A percentile compares a stretch with the other conserved stretches of the same genome.
Conservation (phyloP, 768 basidiomycete species). For the Mycena albidolilacea region DNA sequence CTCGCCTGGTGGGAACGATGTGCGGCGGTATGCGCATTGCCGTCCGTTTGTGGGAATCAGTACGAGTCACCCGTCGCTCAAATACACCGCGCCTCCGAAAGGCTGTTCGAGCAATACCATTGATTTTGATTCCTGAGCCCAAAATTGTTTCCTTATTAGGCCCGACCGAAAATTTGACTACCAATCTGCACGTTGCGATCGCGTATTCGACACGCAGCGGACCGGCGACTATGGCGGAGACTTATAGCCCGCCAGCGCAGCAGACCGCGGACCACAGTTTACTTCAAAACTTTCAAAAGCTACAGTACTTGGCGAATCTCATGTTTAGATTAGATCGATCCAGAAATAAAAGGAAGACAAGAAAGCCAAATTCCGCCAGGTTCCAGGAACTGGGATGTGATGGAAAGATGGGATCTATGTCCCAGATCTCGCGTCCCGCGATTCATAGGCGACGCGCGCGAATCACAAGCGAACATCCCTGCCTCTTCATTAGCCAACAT, state of each 20-base stretch:
- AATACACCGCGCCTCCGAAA: slow-evolving; percentile 11
- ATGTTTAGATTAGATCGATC: slow-evolving; percentile 20
- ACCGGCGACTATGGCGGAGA: slow-evolving; percentile 18
- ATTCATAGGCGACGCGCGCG: slow-evolving; percentile 11
- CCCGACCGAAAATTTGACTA: slow-evolving; percentile 26
- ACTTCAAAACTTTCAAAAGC: slow-evolving; percentile 1
- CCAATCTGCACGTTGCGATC: slow-evolving; percentile 28
- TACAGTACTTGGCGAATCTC: slow-evolving; percentile 9
- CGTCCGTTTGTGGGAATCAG: slow-evolving; percentile 19
- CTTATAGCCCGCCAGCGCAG: neutral
- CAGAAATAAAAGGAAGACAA: slow-evolving; percentile 11
- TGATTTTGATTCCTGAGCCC: slow-evolving; percentile 15
- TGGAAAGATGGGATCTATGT: slow-evolving; percentile 11
- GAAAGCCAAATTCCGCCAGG: slow-evolving; percentile 34
- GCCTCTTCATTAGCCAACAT: neutral
- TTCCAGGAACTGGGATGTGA: slow-evolving; percentile 29
- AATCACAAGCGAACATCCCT: neutral
- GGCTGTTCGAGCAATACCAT: slow-evolving; percentile 23
- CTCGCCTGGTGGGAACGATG: slow-evolving; percentile 11
- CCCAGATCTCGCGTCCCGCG: slow-evolving; percentile 26
- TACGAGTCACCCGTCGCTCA: slow-evolving; percentile 14
- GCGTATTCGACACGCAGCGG: slow-evolving; percentile 23
- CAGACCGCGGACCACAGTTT: slow-evolving; percentile 26
- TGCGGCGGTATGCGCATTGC: slow-evolving; percentile 5
- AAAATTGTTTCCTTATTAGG: neutral